Evolutionary conservation across 345 rosid genomes (phyloP).

Genomic region (Gossypium mustelinum): DNA sequence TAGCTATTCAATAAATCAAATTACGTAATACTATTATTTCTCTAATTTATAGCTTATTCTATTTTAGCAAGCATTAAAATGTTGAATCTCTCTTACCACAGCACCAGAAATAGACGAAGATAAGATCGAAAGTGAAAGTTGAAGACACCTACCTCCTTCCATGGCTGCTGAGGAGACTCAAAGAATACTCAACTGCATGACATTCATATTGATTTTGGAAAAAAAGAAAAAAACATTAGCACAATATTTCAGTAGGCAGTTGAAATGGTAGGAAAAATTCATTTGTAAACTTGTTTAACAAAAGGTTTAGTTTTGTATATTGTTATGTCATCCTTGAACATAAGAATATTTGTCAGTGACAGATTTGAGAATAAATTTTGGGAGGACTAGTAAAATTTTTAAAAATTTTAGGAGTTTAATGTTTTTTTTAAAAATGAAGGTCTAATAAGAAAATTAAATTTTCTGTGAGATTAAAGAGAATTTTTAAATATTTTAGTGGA

Average conservation of each 20-base stretch:
- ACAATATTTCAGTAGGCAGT: not conserved
- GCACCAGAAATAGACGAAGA: constrained; percentile 33
- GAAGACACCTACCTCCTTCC: constrained; percentile 68
- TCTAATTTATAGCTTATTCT: no score
- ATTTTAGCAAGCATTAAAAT: constrained; percentile 23
- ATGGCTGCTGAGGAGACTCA: constrained; percentile 80
- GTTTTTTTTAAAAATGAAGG: no score
- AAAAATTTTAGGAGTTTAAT: no score
- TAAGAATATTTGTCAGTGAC: not conserved
- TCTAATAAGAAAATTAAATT: no score
- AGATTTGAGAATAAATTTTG: no score
- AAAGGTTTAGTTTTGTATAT: not conserved
- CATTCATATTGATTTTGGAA: not conserved
- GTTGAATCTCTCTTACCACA: constrained; percentile 58
- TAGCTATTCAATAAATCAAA: no score
- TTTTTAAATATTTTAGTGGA: no score
- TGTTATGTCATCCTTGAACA: not conserved
- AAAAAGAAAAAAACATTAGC: not conserved
- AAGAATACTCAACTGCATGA: constrained; percentile 19
- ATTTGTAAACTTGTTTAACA: constrained; percentile 4
- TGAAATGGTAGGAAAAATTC: not conserved
- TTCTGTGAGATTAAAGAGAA: no score
- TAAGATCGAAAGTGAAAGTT: constrained; percentile 30
- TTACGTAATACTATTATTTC: no score
- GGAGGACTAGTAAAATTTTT: no score